Base-by-base conservation (phyloP, 1,284 basidiomycete species). In the Chalciporus piperatoides region DNA sequence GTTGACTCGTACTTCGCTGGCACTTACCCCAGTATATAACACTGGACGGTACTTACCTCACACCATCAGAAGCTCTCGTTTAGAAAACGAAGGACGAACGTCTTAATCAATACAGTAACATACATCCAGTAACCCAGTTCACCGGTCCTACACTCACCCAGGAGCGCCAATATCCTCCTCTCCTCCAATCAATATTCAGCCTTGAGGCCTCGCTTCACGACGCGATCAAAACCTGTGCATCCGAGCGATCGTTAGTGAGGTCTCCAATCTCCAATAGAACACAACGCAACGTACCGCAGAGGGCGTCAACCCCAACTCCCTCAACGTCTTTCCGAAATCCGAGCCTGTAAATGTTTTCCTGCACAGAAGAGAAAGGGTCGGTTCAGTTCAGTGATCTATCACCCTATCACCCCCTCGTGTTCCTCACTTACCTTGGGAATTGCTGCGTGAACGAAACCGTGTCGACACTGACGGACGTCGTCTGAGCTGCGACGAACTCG, bases 401-500 rank as follows among this genome's bases (percentile, higher is more conserved):
- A 32, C 12, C 30, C 30, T 15, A 27, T 32, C 5, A 32, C 12
- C 30, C 30, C n/a, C 5, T 11, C 5, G 14, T 6, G 4, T n/a
- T 60, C 12, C 21, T 23, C n/a, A 63, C 79, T 59, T 59, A 86
- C 91, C 90, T 83, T 30, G 92, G 92, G 74, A 94, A 96, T 35
- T 88, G 84, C 56, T 84, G 82, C 2, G 86, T 72, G 56, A 96
- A 80, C 5, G 75, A 78, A 30, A 94, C 82, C 0, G 84, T 86
- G 40, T 92, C 85, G 6, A 86, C 87, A 55, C 84, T 79, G 35
- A 90, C 80, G 2, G 70, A 65, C 24, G 87, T 67, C 35, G 78
- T 79, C 68, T 96, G 90, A 1, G 77, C 79, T 8, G 88, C 90
- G 28, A 96, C 70, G 65, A 77, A 94, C 67, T 93, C 90, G n/a